Percentiles rank a stretch among this genome's conserved stretches.
Conservation (phyloP, 2,329 filamentous ascomycete species). For the Fusarium sp. region DNA sequence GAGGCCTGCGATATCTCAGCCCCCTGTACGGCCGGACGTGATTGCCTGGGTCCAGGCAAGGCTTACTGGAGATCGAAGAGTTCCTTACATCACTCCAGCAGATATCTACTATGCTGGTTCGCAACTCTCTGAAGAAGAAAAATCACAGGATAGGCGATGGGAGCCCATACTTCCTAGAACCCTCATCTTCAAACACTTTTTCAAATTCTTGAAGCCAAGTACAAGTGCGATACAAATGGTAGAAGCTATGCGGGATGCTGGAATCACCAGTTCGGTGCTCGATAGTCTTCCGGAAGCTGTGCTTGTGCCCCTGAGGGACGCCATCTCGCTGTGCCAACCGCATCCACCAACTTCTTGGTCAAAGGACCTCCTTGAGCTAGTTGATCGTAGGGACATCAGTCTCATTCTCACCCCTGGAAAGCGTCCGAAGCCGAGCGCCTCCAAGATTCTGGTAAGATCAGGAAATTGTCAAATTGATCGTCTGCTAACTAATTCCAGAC, state of each 20-base stretch:
- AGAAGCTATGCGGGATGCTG: slow-evolving; percentile 77
- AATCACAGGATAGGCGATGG: slow-evolving; percentile 57
- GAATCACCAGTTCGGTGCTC: slow-evolving; percentile 74
- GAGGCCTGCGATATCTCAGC: slow-evolving; percentile 52
- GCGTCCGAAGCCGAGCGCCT: slow-evolving; percentile 49
- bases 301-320: slow-evolving; percentile 83
- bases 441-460: slow-evolving; percentile 58
- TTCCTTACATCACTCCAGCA: slow-evolving; percentile 58
- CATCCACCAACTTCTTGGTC: slow-evolving; percentile 83
- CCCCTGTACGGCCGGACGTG: slow-evolving; percentile 56
- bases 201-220: slow-evolving; percentile 66
- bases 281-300: slow-evolving; percentile 89
- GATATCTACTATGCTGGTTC: slow-evolving; percentile 60
- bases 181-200: slow-evolving; percentile 75
- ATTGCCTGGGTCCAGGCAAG: slow-evolving; percentile 66
- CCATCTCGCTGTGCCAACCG: slow-evolving; percentile 86
- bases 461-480: neutral
- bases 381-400: slow-evolving; percentile 85
- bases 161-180: slow-evolving; percentile 72
- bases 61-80: slow-evolving; percentile 55
- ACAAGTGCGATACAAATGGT: slow-evolving; percentile 73
- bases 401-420: slow-evolving; percentile 66
- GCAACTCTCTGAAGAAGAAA: slow-evolving; percentile 53
- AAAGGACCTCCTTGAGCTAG: slow-evolving; percentile 75
- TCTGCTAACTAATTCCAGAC: slow-evolving; percentile 56